phyloP scores from a whole-genome alignment of 805 yeast genomes.

The Candida adriatica region DNA sequence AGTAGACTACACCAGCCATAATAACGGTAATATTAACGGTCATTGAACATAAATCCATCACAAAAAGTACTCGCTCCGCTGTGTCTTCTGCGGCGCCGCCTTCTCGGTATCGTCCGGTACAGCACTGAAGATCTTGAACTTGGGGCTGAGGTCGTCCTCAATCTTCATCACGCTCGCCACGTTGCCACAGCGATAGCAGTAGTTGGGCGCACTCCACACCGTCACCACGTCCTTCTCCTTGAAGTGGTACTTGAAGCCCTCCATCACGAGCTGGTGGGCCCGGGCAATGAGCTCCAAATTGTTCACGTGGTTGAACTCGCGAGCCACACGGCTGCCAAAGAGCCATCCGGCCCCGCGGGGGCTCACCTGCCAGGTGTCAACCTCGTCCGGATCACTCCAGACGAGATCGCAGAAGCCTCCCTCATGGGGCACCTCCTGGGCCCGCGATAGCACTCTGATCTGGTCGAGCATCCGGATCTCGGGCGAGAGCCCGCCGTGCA shows the following conservation, averaged over 20 bases:
- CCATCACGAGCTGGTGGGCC: slow-evolving; percentile 98
- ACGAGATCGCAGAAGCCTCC: slow-evolving; percentile 97
- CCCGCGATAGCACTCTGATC: slow-evolving; percentile 87
- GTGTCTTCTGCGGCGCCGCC: slow-evolving; percentile 27
- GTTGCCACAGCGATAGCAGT: slow-evolving; percentile 96
- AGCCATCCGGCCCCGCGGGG: slow-evolving; percentile 99
- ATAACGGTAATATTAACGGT: too few species aligned
- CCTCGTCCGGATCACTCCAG: slow-evolving; percentile 98
- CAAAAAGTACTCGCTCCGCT: slow-evolving; percentile 28
- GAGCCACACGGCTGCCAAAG: slow-evolving; percentile 87
- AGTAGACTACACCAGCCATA: too few species aligned
- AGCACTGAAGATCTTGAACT: slow-evolving; percentile 90
- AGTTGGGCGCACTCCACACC: slow-evolving; percentile 97
- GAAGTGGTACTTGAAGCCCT: slow-evolving; percentile 94
- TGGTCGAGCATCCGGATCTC: slow-evolving; percentile 97
- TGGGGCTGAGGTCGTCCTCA: slow-evolving; percentile 78
- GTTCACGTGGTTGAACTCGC: slow-evolving; percentile 94
- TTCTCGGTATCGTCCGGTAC: slow-evolving; percentile 70
- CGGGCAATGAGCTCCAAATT: slow-evolving; percentile 84
- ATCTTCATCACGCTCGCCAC: slow-evolving; percentile 98
- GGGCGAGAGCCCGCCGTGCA: slow-evolving; percentile 96
- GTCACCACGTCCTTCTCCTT: slow-evolving; percentile 89
- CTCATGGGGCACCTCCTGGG: slow-evolving; percentile 98
- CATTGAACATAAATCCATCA: slow-evolving; percentile 7
- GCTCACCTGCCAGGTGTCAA: slow-evolving; percentile 96